Base-by-base conservation (phyloP, 2,329 filamentous ascomycete genomes). In the Rachicladosporium sp. region DNA sequence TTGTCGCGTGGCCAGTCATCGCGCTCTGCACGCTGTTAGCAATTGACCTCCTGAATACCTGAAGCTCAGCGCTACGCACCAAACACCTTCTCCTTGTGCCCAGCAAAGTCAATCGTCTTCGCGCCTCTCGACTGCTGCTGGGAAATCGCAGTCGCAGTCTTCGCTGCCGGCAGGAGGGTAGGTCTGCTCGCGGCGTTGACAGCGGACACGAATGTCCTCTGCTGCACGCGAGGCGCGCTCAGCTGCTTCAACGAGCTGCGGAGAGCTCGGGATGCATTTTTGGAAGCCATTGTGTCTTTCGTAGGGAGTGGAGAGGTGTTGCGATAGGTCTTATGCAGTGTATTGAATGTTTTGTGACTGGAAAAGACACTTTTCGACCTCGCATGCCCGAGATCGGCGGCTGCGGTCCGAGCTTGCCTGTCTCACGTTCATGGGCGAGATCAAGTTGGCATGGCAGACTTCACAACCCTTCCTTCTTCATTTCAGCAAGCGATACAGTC, bases 51-150 rank as follows among this genome's bases (percentile, higher is more conserved):
- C 15, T 19, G 15, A 19, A 19, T 19, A 19, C 15, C 15, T 19
- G 15, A 19, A 19, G 15, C 15, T 19, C 15, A 19, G 15, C 15
- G 15, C 29, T 21, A 43, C 75, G 56, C 68, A 93, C 86, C 86
- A 64, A 84, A 95, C 63, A 98, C 91, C 53, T 80, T 78, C 77
- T 98, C 91, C 73, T 93, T 89, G 63, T 76, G 74, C 59, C 87
- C 91, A 53, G 91, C 91, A 67, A 98, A 98, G 78, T 96, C 88
- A 67, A 98, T 89, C 56, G 89, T 95, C 85, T 98, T 96, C 62
- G 94, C 70, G 65, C 91, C 91, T 62, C 91, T 82, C 15, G 15
- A 19, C 15, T 19, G 15, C 73, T 86, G 81, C 42, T 51, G 48
- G 64, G 78, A 60, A 37, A 66, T 59, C 31, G 62, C 53, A 50